These are phyloP conservation scores for Ogataea corticis DNA, from an alignment of 805 yeast species.

Conservation along the genomic window DNA sequence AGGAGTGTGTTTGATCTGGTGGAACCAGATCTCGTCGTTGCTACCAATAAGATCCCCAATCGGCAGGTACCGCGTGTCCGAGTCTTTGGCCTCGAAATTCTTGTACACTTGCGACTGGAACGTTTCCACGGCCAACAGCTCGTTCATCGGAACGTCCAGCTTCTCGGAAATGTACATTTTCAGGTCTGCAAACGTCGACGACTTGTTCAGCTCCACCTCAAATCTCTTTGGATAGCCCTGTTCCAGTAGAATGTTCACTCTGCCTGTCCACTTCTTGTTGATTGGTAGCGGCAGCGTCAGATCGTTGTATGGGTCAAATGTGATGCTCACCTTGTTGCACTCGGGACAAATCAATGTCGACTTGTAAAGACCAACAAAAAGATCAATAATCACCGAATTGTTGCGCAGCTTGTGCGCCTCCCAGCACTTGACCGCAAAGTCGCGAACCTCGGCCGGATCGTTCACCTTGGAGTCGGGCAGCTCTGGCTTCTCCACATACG, in stretches of 20 bases:
- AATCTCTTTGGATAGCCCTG: slow-evolving; percentile 48
- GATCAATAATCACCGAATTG: slow-evolving; percentile 79
- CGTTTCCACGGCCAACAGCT: slow-evolving; percentile 57
- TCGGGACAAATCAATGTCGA: slow-evolving; percentile 87
- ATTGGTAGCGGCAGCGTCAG: slow-evolving; percentile 87
- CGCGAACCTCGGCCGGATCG: slow-evolving; percentile 51
- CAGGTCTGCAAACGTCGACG: slow-evolving; percentile 63
- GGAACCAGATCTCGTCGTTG: slow-evolving; percentile 66
- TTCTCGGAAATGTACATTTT: slow-evolving; percentile 59
- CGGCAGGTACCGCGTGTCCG: slow-evolving; percentile 64
- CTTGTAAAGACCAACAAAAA: slow-evolving; percentile 88
- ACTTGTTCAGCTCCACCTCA: slow-evolving; percentile 72
- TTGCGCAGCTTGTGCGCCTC: slow-evolving; percentile 73
- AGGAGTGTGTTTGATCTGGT: slow-evolving; percentile 43
- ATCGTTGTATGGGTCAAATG: slow-evolving; percentile 93
- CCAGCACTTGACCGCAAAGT: slow-evolving; percentile 79
- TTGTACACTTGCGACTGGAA: slow-evolving; percentile 69
- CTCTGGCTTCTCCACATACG: slow-evolving; percentile 88
- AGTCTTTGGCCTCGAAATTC: slow-evolving; percentile 56
- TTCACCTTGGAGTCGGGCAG: slow-evolving; percentile 59
- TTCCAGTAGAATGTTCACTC: slow-evolving; percentile 62
- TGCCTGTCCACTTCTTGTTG: slow-evolving; percentile 67
- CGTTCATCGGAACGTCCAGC: slow-evolving; percentile 36
- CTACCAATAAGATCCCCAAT: slow-evolving; percentile 63
- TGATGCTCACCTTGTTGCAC: slow-evolving; percentile 75